These are phyloP conservation scores for Viola pubescens DNA, from an alignment of 441 rosid genomes.

Conservation along the genomic window DNA sequence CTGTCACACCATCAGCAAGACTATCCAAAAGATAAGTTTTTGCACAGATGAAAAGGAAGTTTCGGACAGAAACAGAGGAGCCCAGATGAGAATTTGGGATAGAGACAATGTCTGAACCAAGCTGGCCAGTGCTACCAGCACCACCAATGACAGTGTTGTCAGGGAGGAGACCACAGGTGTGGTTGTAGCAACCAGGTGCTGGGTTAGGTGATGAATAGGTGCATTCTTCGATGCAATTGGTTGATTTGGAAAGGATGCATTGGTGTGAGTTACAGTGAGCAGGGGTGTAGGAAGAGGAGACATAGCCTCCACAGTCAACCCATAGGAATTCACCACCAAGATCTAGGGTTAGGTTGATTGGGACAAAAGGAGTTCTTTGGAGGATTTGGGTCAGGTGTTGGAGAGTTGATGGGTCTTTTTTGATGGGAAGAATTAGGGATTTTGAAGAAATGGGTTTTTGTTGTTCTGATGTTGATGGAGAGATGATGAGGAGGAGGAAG, in stretches of 20 bases:
- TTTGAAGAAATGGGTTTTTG: constrained; percentile 12
- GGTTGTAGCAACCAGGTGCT: constrained; percentile 18
- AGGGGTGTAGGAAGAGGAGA: constrained; percentile 24
- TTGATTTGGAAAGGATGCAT: constrained; percentile 19
- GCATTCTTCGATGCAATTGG: constrained; percentile 1
- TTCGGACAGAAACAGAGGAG: constrained; percentile 9
- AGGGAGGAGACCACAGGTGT: constrained; percentile 11
- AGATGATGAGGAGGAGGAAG: constrained; percentile 3
- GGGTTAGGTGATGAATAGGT: neutral
- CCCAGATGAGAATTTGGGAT: constrained; percentile 19
- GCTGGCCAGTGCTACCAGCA: constrained; percentile 4
- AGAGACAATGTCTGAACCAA: constrained; percentile 17
- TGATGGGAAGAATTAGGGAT: constrained; percentile 22
- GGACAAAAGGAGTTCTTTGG: constrained; percentile 25
- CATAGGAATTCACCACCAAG: constrained; percentile 23
- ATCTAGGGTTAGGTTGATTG: constrained; percentile 16
- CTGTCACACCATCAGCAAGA: constrained; percentile 20
- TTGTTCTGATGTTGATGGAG: neutral
- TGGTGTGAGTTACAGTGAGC: constrained; percentile 13
- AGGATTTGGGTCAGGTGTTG: constrained; percentile 23
- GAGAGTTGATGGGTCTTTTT: constrained; percentile 18
- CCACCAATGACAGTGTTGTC: constrained; percentile 6
- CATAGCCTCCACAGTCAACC: constrained; percentile 24
- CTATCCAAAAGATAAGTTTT: constrained; percentile 10
- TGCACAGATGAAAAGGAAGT: constrained; percentile 22